Percentiles rank a stretch among this genome's conserved stretches.
These are phyloP conservation scores for Russula sp. DNA, from an alignment of 768 basidiomycete genomes.

Conservation along the genomic window DNA sequence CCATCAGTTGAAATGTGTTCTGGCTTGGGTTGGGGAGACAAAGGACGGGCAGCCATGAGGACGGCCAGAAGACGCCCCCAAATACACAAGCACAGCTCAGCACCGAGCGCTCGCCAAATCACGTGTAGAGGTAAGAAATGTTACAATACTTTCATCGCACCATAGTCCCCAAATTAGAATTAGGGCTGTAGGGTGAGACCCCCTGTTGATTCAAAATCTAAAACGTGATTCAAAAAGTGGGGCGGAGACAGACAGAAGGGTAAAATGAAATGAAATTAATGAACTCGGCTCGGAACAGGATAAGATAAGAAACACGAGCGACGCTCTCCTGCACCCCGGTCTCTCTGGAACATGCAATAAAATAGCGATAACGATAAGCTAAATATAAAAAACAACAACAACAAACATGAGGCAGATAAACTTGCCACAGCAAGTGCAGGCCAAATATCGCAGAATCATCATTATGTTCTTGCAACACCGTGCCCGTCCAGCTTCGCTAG, in stretches of 20 bases:
- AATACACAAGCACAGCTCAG: no score
- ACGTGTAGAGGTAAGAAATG: no score
- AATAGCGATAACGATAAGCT: constrained; percentile 5
- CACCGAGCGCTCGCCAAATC: background rate
- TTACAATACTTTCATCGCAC: no score
- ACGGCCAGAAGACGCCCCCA: background rate
- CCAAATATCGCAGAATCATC: background rate
- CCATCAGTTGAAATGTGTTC: background rate
- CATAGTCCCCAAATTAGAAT: no score
- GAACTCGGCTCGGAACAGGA: no score
- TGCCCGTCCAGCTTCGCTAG: constrained; percentile 24
- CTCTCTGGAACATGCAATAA: background rate
- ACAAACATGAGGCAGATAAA: background rate
- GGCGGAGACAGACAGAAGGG: no score
- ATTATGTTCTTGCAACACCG: background rate
- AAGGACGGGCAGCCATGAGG: background rate
- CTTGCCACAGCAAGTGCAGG: background rate
- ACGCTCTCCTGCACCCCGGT: no score
- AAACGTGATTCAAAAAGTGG: no score
- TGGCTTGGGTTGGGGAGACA: background rate
- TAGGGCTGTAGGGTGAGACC: no score
- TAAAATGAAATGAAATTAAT: no score
- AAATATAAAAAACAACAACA: background rate
- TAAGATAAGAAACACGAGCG: no score
- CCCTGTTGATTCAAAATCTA: no score